Conservation (phyloP, 306 rosid genomes). For the Pterocarpus santalinus region DNA sequence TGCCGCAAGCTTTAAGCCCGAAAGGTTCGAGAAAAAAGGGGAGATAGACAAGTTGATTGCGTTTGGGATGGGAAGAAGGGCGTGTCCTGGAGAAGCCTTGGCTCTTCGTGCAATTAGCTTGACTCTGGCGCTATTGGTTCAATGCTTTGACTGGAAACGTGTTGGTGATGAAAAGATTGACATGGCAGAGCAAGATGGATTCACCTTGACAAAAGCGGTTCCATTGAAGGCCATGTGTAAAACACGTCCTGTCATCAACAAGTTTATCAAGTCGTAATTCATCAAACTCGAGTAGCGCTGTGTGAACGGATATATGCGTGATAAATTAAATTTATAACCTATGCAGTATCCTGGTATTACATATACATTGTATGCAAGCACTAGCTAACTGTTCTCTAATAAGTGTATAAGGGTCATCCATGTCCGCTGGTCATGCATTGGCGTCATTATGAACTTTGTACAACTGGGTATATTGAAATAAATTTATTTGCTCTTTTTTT, state of each 20-base stretch:
- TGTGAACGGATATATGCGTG: no score
- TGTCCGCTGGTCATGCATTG: no score
- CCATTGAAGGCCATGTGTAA: slow-evolving; percentile 31
- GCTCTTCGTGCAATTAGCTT: slow-evolving; percentile 27
- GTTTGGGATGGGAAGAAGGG: slow-evolving; percentile 48
- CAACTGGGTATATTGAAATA: no score
- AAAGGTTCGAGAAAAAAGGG: slow-evolving; percentile 47
- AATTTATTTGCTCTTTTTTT: no score
- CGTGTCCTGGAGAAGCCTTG: slow-evolving; percentile 33
- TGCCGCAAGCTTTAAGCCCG: slow-evolving; percentile 44
- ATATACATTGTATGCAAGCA: no score
- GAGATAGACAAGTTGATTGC: slow-evolving; percentile 37
- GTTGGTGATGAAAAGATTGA: not conserved
- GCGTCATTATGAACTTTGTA: no score
- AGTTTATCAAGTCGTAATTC: not conserved
- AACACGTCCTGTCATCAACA: slow-evolving; percentile 11
- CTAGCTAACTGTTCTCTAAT: no score
- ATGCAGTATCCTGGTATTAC: no score
- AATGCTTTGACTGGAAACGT: slow-evolving; percentile 47
- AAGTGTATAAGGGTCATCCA: no score
- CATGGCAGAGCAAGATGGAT: slow-evolving; percentile 36
- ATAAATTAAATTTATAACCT: no score
- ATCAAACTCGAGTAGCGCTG: no score
- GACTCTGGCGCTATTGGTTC: slow-evolving; percentile 36
- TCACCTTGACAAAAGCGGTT: not conserved